phyloP scores from a whole-genome alignment of 73 alveolate genomes.

The Effrenium voratum region DNA sequence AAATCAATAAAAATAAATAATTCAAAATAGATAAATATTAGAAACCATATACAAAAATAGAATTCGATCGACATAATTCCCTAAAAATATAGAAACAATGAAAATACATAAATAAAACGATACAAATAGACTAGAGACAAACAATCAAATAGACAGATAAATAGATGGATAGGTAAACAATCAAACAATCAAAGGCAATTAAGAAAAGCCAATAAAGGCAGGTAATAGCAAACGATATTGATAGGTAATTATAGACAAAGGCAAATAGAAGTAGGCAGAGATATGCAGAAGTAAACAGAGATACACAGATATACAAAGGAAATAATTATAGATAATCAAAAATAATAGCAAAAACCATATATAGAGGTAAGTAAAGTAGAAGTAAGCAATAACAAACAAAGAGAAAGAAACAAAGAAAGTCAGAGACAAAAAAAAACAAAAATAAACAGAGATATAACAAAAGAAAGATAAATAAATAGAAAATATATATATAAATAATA shows the following conservation, averaged over 20 bases:
- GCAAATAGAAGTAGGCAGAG: not conserved
- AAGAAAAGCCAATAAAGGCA: no score
- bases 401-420: no score
- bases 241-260: not conserved
- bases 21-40: no score
- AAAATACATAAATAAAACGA: not conserved
- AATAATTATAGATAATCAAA: not conserved
- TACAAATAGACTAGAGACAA: not conserved
- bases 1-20: no score
- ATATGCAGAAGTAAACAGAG: not conserved
- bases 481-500: no score
- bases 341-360: no score
- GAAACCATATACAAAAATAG: not conserved
- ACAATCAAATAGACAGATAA: not conserved
- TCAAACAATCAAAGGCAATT: no score
- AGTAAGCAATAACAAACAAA: no score
- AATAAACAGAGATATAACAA: not conserved
- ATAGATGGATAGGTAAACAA: not conserved
- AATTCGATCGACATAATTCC: not conserved
- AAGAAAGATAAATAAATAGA: not conserved
- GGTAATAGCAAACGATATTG: no score
- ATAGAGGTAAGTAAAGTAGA: no score
- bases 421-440: no score
- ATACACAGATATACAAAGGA: not conserved
- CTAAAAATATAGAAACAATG: not conserved